Base-by-base conservation (phyloP, 768 basidiomycete species). In the Suillus subluteus region DNA sequence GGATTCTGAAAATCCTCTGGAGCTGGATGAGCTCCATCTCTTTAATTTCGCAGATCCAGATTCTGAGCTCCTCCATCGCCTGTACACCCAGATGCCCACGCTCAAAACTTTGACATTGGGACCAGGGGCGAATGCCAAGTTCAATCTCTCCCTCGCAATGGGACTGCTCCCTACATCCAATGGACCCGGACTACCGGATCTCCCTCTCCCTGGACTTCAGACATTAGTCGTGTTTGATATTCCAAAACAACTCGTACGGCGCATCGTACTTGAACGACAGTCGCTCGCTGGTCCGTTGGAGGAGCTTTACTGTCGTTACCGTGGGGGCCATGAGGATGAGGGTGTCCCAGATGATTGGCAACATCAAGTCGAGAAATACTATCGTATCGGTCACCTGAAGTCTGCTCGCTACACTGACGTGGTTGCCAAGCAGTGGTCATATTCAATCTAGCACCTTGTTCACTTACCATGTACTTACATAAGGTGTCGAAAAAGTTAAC, bases 21-120 rank as follows among this genome's bases (percentile, higher is more conserved):
- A 58, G 58, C 37, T 58, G n/a, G 38, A 58, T 23, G 37, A 58
- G 26, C 58, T 58, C n/a, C 58, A 58, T 23, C 21, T 58, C 15
- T 5, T 58, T 23, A 8, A 58, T 58, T 23, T 58, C 23, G n/a
- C 1, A 16, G 3, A 15, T 3, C 7, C 4, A 40, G 4, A 40
- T 15, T 4, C 58, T 9, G 38, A 2, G 8, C 15, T 58, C 15
- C 8, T 58, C 8, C 58, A 16, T 40, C 38, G 37, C 15, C 37
- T 58, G 15, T 58, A 26, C 15, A 40, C 7, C 38, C 38, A 58
- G 37, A 40, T 58, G 38, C 2, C 12, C 2, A 26, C 15, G 3
- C 23, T 58, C 15, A 16, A 40, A 8, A 26, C 15, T 9, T 58
- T 58, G 58, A 40, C 58, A 4, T 38, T 58, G 23, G 58, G 58